These are phyloP conservation scores for Xylariaceae sp. DNA, from an alignment of 2,329 filamentous ascomycete genomes.

Conservation along the genomic window DNA sequence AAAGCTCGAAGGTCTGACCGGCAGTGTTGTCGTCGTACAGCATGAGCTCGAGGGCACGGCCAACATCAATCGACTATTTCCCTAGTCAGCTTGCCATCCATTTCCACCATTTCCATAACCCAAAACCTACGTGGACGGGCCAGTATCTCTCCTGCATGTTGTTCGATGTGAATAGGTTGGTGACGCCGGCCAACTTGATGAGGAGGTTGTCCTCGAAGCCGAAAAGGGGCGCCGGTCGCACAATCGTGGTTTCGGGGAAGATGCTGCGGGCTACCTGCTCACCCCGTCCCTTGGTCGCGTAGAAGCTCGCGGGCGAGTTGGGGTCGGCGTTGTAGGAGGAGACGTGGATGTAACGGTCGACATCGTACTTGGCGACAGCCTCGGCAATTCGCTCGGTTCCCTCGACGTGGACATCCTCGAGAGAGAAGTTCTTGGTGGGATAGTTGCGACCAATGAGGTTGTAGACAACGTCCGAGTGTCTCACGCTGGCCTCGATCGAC, in stretches of 20 bases:
- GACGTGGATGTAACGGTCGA: conserved; percentile 93
- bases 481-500: conserved; percentile 92
- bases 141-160: conserved; percentile 86
- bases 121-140: conserved; percentile 75
- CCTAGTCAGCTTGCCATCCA: conserved; percentile 6
- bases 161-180: conserved; percentile 84
- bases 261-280: conserved; percentile 81
- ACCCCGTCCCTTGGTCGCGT: conserved; percentile 79
- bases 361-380: conserved; percentile 94
- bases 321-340: conserved; percentile 87
- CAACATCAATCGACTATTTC: conserved; percentile 76
- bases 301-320: conserved; percentile 82
- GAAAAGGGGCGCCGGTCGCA: conserved; percentile 88
- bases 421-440: conserved; percentile 94
- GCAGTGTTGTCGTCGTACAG: conserved; percentile 85
- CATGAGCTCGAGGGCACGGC: conserved; percentile 82
- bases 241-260: conserved; percentile 95
- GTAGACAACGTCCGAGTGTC: conserved; percentile 96
- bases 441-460: conserved; percentile 93
- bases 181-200: conserved; percentile 72
- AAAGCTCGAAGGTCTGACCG: conserved; percentile 88
- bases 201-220: conserved; percentile 92
- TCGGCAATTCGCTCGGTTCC: conserved; percentile 88
- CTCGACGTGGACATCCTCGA: conserved; percentile 90
- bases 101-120: background rate